These are phyloP conservation scores for Fusarium sp. DNA, from an alignment of 2,329 filamentous ascomycete species.

Conservation along the genomic window DNA sequence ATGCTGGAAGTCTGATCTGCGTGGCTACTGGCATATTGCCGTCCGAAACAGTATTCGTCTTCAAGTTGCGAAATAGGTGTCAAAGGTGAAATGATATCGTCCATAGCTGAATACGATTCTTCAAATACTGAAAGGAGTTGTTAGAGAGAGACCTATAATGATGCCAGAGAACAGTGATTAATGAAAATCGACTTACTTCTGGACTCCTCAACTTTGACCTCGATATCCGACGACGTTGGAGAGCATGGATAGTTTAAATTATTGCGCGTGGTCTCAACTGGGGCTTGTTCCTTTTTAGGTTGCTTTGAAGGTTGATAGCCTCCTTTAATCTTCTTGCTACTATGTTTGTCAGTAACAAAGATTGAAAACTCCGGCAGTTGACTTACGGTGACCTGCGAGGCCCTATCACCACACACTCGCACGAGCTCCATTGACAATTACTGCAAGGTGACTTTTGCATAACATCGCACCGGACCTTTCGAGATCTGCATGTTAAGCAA, in stretches of 20 bases:
- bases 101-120: not conserved
- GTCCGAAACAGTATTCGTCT: not conserved
- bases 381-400: slow-evolving; percentile 1
- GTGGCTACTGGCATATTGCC: not conserved
- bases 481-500: slow-evolving; percentile 1
- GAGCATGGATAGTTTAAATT: not conserved
- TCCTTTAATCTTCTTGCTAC: not conserved
- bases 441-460: slow-evolving; percentile 5
- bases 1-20: not conserved
- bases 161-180: too few relatives aligned
- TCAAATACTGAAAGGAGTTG: not conserved
- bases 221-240: not conserved
- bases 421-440: slow-evolving; percentile 3
- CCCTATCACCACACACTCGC: not conserved
- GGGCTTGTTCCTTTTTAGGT: too few relatives aligned
- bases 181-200: not conserved
- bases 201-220: not conserved
- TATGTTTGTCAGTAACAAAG: not conserved
- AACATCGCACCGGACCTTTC: slow-evolving; percentile 15
- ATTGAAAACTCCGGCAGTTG: rapidly evolving
- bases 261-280: not conserved
- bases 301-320: too few relatives aligned
- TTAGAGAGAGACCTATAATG: not conserved
- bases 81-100: not conserved
- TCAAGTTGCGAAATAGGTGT: not conserved